These are phyloP conservation scores for Schizonepeta tenuifolia DNA, from an alignment of 257 asterid species.

Conservation along the genomic window DNA sequence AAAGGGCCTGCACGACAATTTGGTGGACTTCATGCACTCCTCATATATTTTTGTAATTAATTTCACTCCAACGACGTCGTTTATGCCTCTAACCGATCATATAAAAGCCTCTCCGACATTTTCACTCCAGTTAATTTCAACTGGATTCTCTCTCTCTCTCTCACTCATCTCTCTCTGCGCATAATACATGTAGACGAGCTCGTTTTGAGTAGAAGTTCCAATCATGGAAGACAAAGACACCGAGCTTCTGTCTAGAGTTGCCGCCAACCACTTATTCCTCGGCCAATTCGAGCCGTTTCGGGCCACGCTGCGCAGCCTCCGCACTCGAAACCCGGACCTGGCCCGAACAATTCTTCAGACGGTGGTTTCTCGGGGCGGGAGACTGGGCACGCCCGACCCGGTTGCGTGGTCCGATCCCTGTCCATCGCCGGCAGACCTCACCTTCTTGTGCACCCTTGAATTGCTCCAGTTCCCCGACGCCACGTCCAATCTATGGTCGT, in stretches of 20 bases:
- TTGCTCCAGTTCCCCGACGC: slow-evolving; percentile 80
- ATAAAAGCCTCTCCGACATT: slow-evolving; percentile 15
- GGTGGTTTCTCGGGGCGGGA: slow-evolving; percentile 68
- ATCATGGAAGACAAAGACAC: slow-evolving; percentile 73
- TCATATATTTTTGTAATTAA: too few species aligned
- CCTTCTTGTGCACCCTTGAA: slow-evolving; percentile 75
- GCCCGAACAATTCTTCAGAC: slow-evolving; percentile 81
- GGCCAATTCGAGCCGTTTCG: slow-evolving; percentile 97
- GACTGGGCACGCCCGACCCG: slow-evolving; percentile 57
- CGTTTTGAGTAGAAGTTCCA: slow-evolving; percentile 27
- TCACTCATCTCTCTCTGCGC: neutral
- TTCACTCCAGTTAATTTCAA: slow-evolving; percentile 27
- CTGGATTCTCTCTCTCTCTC: slow-evolving; percentile 21
- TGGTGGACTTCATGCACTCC: neutral
- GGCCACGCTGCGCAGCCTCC: slow-evolving; percentile 75
- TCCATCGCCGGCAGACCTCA: slow-evolving; percentile 74
- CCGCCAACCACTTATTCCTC: slow-evolving; percentile 78
- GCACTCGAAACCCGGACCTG: slow-evolving; percentile 74
- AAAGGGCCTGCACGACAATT: neutral
- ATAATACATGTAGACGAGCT: slow-evolving; percentile 31
- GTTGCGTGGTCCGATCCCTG: slow-evolving; percentile 81
- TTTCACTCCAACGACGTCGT: slow-evolving; percentile 30
- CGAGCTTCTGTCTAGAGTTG: slow-evolving; percentile 63
- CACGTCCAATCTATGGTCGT: slow-evolving; percentile 73
- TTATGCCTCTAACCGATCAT: slow-evolving; percentile 23